These are phyloP conservation scores for Kodamaea restingae DNA, from an alignment of 805 yeast genomes.

Conservation along the genomic window DNA sequence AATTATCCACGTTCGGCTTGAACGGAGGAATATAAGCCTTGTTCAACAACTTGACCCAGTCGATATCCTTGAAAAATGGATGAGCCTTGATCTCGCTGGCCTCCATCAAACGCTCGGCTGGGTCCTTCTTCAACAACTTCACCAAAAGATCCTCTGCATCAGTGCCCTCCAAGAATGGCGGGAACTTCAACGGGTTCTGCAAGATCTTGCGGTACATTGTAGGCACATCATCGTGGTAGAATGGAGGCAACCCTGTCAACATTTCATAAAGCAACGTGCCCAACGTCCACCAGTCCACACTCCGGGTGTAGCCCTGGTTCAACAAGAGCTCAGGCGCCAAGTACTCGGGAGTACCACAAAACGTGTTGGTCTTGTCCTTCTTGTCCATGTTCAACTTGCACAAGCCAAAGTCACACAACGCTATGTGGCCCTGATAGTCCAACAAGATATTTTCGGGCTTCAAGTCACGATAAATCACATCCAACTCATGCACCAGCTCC, in stretches of 20 bases:
- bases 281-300: conserved; percentile 98
- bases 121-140: conserved; percentile 80
- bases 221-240: conserved; percentile 89
- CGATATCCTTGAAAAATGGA: conserved; percentile 81
- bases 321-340: conserved; percentile 90
- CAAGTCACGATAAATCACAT: conserved; percentile 91
- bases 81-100: conserved; percentile 82
- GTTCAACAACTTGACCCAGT: conserved; percentile 77
- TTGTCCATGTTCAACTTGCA: conserved; percentile 93
- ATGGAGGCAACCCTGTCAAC: conserved; percentile 97
- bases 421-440: conserved; percentile 97
- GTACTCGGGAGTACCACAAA: conserved; percentile 98
- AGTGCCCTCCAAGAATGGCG: conserved; percentile 71
- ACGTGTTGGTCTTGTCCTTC: conserved; percentile 84
- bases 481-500: conserved; percentile 84
- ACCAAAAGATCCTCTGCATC: conserved; percentile 79
- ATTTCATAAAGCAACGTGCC: conserved; percentile 92
- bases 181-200: conserved; percentile 85
- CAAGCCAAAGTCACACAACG: conserved; percentile 93
- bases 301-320: conserved; percentile 91
- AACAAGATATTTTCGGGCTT: conserved; percentile 94
- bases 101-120: conserved; percentile 72
- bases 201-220: conserved; percentile 92
- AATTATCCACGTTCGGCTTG: conserved; percentile 83
- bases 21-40: conserved; percentile 94